Base-by-base conservation (phyloP, 192 early-diverging fungal genomes). In the Coemansia sp. region DNA sequence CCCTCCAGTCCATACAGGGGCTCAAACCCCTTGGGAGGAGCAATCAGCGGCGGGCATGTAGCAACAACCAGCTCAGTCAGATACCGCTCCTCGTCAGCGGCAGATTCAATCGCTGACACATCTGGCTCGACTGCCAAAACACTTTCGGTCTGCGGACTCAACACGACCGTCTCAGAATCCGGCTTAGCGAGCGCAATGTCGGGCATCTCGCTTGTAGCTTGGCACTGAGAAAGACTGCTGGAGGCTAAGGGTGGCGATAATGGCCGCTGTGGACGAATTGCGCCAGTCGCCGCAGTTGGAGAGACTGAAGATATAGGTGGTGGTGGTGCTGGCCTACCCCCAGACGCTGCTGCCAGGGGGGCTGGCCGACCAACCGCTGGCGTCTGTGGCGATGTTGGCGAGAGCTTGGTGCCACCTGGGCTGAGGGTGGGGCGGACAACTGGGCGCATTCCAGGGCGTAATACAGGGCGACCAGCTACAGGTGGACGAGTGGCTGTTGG, bases 21-120 rank as follows among this genome's bases (percentile, higher is more conserved):
- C 40, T 75, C 81, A 18, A 84, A 64, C 2, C 81, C 77, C 41
- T 61, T 49, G 22, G 77, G 71, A 36, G 71, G 63, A 0, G 76
- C 62, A 1, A 79, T 64, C 40, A 62, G 71, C 38, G 46, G 38
- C n/a, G 81, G 81, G 34, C 77, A 66, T 7, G 69, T 41, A 4
- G 79, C 82, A 16, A 64, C 16, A 10, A 79, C 73, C 16, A 74
- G 62, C 36, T 84, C 82, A 9, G 81, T 83, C 61, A 75, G 47
- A 18, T 67, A 65, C n/a, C 53, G 75, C 44, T 70, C 76, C 29
- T 84, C 76, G 24, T 64, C 69, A 39, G 29, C 44, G 15, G 34
- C 49, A 1, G 62, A 16, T 31, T 55, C 72, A 12, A 50, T 33
- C 27, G 62, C 47, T 11, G 15, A 43, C 8, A 43, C 1, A 13